These are phyloP conservation scores for Isoetes engelmannii DNA, from an alignment of 83 land plant genomes.

Conservation along the genomic window DNA sequence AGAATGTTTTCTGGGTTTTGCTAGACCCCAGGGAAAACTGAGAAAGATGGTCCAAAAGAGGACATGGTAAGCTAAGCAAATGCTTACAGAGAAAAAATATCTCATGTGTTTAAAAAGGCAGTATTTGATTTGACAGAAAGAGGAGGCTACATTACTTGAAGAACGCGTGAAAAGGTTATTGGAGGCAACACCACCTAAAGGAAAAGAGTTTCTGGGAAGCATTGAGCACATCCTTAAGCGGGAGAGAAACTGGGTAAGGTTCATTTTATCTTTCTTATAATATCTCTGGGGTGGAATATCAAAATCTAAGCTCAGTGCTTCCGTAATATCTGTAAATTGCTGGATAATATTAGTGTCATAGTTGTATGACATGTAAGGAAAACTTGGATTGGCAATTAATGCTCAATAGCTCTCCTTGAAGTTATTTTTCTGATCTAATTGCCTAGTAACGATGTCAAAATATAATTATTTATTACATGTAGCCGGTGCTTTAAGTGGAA, in stretches of 20 bases:
- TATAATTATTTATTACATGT: too few species aligned
- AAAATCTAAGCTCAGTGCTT: too few species aligned
- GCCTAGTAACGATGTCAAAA: too few species aligned
- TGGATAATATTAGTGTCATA: too few species aligned
- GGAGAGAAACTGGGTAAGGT: constrained; percentile 83
- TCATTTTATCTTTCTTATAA: not conserved
- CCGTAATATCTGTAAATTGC: too few species aligned
- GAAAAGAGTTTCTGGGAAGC: constrained; percentile 76
- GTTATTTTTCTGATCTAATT: too few species aligned
- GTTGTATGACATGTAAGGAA: too few species aligned
- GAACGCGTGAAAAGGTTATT: constrained; percentile 88
- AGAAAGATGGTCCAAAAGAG: constrained; percentile 82
- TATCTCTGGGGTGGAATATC: not conserved
- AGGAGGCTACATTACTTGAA: constrained; percentile 77
- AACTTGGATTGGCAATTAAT: too few species aligned
- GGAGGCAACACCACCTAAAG: constrained; percentile 80
- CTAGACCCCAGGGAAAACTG: constrained; percentile 87
- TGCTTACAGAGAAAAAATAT: not conserved
- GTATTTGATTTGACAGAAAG: constrained; percentile 46
- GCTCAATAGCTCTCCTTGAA: too few species aligned
- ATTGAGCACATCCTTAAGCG: constrained; percentile 93
- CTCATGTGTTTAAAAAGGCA: not conserved
- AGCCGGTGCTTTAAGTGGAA: too few species aligned
- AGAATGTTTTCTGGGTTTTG: not conserved
- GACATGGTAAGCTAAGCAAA: constrained; percentile 49